Evolutionary conservation across 345 rosid genomes (phyloP).

Genomic region (Odontarrhena argentea): DNA sequence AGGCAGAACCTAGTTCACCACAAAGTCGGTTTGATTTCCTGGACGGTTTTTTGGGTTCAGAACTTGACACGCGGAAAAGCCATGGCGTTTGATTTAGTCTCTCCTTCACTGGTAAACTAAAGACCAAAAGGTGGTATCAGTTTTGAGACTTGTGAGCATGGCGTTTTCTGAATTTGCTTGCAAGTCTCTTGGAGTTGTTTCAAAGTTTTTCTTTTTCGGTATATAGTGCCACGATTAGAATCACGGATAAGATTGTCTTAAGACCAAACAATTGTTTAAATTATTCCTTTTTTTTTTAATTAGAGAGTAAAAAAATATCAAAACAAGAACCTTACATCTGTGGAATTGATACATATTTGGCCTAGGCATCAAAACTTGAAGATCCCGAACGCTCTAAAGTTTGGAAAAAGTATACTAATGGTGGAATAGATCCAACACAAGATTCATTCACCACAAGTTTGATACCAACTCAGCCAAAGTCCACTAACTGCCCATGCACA

Average conservation of each 20-base stretch:
- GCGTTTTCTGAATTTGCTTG: conserved; percentile 38
- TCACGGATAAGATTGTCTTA: conserved; percentile 22
- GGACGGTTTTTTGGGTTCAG: conserved; percentile 1
- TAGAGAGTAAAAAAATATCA: conserved; percentile 3
- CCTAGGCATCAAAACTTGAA: too few relatives aligned
- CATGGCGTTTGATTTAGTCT: conserved; percentile 15
- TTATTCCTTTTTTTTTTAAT: not conserved
- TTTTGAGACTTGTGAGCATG: conserved; percentile 37
- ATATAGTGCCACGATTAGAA: conserved; percentile 28
- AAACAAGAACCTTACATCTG: conserved; percentile 5
- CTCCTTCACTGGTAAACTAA: conserved; percentile 20
- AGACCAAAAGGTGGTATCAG: conserved; percentile 27
- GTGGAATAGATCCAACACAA: too few relatives aligned
- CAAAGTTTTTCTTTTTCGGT: conserved; percentile 29
- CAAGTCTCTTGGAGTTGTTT: conserved; percentile 27
- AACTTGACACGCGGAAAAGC: conserved; percentile 16
- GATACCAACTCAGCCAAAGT: too few relatives aligned
- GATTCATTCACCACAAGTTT: too few relatives aligned
- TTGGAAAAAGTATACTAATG: too few relatives aligned
- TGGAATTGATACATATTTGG: not conserved
- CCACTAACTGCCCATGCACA: too few relatives aligned
- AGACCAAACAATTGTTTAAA: conserved; percentile 29
- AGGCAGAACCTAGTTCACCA: conserved; percentile 26
- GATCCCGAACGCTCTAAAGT: too few relatives aligned
- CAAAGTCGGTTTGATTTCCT: conserved; percentile 13